A percentile compares a stretch with the other conserved stretches of the same genome.
These are phyloP conservation scores for Brassica hybrid DNA, from an alignment of 441 rosid genomes.

Conservation along the genomic window DNA sequence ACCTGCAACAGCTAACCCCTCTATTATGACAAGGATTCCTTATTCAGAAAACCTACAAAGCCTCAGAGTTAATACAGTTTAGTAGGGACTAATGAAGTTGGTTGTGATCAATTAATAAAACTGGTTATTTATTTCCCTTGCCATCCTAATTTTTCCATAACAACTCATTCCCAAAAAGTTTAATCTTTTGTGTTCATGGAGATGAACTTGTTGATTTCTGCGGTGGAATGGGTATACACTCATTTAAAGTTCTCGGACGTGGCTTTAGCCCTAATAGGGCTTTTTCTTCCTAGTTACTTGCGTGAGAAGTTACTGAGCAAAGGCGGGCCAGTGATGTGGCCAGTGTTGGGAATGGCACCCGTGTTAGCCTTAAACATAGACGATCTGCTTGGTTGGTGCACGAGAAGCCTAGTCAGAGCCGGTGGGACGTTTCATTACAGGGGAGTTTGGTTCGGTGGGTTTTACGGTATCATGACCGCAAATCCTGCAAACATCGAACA, in stretches of 20 bases:
- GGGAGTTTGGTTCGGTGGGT: conserved; percentile 67
- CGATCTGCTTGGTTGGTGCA: conserved; percentile 51
- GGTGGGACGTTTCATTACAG: conserved; percentile 63
- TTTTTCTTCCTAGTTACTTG: conserved; percentile 60
- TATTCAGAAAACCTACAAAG: conserved; percentile 13
- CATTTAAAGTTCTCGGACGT: conserved; percentile 50
- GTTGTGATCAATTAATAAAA: conserved; percentile 34
- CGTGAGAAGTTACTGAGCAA: conserved; percentile 55
- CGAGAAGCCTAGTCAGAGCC: conserved; percentile 50
- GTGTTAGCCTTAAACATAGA: conserved; percentile 38
- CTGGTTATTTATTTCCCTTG: conserved; percentile 18
- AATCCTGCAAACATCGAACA: conserved; percentile 69
- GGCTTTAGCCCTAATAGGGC: conserved; percentile 47
- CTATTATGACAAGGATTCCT: conserved; percentile 11
- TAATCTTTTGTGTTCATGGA: conserved; percentile 9
- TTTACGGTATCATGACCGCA: conserved; percentile 55
- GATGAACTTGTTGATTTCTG: conserved; percentile 17
- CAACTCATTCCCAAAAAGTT: conserved; percentile 16
- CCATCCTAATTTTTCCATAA: conserved; percentile 7
- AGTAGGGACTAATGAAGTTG: conserved; percentile 35
- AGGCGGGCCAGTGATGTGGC: conserved; percentile 73
- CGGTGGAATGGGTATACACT: conserved; percentile 43
- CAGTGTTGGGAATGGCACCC: conserved; percentile 63
- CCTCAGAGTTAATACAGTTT: conserved; percentile 2
- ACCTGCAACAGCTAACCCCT: conserved; percentile 10